Evolutionary conservation across 2,329 filamentous ascomycete genomes (phyloP).

Genomic region (Rhynchosporium agropyri): DNA sequence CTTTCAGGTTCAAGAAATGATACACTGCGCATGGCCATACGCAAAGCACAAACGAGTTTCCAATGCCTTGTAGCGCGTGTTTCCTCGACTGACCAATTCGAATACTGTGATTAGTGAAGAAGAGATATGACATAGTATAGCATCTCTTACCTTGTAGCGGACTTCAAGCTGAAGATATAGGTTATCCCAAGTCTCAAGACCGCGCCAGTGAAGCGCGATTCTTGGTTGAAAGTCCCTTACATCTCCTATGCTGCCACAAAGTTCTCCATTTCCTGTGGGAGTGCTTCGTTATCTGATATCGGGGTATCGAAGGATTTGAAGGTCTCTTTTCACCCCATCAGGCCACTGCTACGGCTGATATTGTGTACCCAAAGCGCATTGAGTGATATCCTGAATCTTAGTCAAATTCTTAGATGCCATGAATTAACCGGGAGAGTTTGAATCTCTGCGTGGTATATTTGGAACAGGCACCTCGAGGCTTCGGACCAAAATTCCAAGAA

Average conservation of each 20-base stretch:
- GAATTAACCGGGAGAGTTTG: not conserved
- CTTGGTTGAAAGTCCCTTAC: slow-evolving; percentile 84
- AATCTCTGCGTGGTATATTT: slow-evolving; percentile 80
- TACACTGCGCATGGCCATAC: slow-evolving; percentile 77
- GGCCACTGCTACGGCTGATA: slow-evolving; percentile 81
- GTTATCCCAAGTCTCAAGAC: slow-evolving; percentile 82
- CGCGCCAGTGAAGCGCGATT: slow-evolving; percentile 72
- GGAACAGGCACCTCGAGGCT: slow-evolving; percentile 84
- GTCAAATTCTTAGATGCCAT: not conserved
- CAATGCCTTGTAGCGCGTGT: slow-evolving; percentile 77
- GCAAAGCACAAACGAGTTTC: slow-evolving; percentile 92
- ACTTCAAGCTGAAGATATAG: slow-evolving; percentile 78
- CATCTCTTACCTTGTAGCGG: slow-evolving; percentile 66
- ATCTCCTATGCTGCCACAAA: slow-evolving; percentile 73
- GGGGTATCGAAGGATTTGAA: slow-evolving; percentile 80
- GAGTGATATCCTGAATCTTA: slow-evolving; percentile 82
- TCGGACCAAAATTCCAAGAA: slow-evolving; percentile 85
- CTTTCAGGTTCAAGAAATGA: slow-evolving; percentile 80
- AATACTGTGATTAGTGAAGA: slow-evolving; percentile 40
- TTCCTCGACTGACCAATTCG: slow-evolving; percentile 81
- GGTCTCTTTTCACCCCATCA: slow-evolving; percentile 76
- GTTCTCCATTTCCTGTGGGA: slow-evolving; percentile 77
- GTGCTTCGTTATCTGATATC: slow-evolving; percentile 82
- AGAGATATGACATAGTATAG: not conserved
- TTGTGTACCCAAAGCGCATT: slow-evolving; percentile 92